Base-by-base conservation (phyloP, 2,329 filamentous ascomycete species). In the Didymellaceae sp. region DNA sequence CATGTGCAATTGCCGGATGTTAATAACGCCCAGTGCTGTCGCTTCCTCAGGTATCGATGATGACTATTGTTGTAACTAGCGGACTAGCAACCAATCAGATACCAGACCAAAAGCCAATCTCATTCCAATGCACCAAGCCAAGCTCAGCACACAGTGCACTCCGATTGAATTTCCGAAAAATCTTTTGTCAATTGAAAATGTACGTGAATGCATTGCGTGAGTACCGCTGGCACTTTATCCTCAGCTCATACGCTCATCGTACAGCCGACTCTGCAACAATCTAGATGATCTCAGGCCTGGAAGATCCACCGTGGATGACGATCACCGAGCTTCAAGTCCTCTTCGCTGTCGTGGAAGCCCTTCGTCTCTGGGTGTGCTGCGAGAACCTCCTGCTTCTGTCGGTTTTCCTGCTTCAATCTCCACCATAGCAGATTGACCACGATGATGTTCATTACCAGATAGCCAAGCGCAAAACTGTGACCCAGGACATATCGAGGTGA, bases 301-400 rank as follows among this genome's bases (percentile, higher is more conserved):
- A 73, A 73, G 9, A 52, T 62, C 71, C 71, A 73, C 45, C 68
- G 60, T 11, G 71, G 69, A 62, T 74, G 70, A 21, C 60, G 55
- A 54, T 74, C 70, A 1, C 70, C 70, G 21, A 59, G 37, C 46
- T 57, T 61, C 43, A 70, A 22, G 45, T 71, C 70, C 43, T 68
- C 70, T 2, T 62, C 62, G 11, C 51, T 64, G 41, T 71, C 64
- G 41, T 68, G 66, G 34, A 68, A 69, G 0, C 60, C 67, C 2
- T 45, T 50, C 9, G 61, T 71, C 22, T 65, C 58, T 5, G 62
- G 70, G 45, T 63, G 58, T 24, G 53, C 56, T 2, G 46, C 57
- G 16, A 71, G 26, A 49, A 61, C 47, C 40, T 52, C 54, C 20
- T 65, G 47, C 45, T 72, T 73, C 35, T 61, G 37, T 46, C 43